Percentiles rank a stretch among this genome's conserved stretches.
phyloP scores from a whole-genome alignment of 176 grass and related monocot genomes.

The Carex cristatella region DNA sequence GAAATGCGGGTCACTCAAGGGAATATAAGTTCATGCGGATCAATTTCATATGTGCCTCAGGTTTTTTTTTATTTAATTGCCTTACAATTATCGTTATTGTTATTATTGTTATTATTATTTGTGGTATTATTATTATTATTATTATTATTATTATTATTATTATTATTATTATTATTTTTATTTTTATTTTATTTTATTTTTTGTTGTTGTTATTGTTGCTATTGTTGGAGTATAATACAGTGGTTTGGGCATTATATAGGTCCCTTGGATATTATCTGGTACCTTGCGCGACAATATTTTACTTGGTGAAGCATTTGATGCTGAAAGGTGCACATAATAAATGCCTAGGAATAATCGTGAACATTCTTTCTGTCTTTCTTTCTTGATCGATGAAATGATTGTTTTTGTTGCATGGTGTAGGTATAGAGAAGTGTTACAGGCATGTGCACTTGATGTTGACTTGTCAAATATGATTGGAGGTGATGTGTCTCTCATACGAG shows the following conservation, averaged over 20 bases:
- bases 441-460: slow-evolving; percentile 83
- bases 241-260: slow-evolving; percentile 36
- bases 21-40: slow-evolving; percentile 42
- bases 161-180: not conserved
- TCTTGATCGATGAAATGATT: not conserved
- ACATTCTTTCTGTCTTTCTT: not conserved
- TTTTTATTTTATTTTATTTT: not conserved
- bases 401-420: slow-evolving; percentile 37
- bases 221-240: not conserved
- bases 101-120: not conserved
- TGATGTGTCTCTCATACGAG: slow-evolving; percentile 73
- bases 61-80: slow-evolving; percentile 39
- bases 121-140: not conserved
- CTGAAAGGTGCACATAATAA: slow-evolving; percentile 39
- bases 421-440: slow-evolving; percentile 78
- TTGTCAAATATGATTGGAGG: slow-evolving; percentile 65
- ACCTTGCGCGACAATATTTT: slow-evolving; percentile 84
- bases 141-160: not conserved
- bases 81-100: not conserved
- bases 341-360: not conserved
- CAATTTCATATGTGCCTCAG: slow-evolving; percentile 82
- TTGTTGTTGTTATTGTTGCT: slow-evolving; percentile 10
- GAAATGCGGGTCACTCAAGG: slow-evolving; percentile 62
- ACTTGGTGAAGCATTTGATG: slow-evolving; percentile 68
- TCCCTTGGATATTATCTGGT: slow-evolving; percentile 89